Conservation (phyloP, 2,329 filamentous ascomycete species). For the Gliomastix tumulicola region DNA sequence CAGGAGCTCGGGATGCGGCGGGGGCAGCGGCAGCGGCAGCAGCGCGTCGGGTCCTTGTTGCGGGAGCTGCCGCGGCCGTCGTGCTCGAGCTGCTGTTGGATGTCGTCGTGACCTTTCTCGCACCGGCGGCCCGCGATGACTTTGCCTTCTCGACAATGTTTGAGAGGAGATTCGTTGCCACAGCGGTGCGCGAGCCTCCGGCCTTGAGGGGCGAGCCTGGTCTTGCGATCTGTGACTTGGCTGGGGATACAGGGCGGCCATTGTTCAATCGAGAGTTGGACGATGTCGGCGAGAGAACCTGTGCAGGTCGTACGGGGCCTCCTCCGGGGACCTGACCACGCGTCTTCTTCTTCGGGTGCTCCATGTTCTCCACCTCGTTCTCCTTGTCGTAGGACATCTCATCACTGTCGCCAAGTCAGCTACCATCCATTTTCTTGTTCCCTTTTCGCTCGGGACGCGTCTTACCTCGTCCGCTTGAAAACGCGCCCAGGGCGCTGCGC, state of each 20-base stretch:
- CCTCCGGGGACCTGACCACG: slow-evolving; percentile 36
- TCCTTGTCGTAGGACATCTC: slow-evolving; percentile 69
- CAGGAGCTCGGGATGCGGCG: slow-evolving; percentile 24
- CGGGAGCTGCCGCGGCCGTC: slow-evolving; percentile 19
- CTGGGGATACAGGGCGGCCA: slow-evolving; percentile 39
- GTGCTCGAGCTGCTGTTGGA: slow-evolving; percentile 37
- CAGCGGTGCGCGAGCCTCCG: slow-evolving; percentile 28
- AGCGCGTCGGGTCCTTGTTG: slow-evolving; percentile 22
- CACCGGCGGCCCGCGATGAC: slow-evolving; percentile 39
- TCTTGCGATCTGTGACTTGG: slow-evolving; percentile 50
- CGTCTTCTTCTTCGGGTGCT: slow-evolving; percentile 65
- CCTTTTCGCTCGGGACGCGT: too few relatives aligned
- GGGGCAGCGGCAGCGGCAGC: slow-evolving; percentile 27
- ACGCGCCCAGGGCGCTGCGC: slow-evolving; percentile 15
- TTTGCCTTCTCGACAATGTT: slow-evolving; percentile 57
- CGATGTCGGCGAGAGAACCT: slow-evolving; percentile 75
- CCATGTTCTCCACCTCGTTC: slow-evolving; percentile 52
- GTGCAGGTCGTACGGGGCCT: slow-evolving; percentile 32
- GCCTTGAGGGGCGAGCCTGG: slow-evolving; percentile 57
- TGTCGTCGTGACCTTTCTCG: slow-evolving; percentile 37
- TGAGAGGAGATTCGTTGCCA: slow-evolving; percentile 39
- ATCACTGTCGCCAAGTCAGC: too few relatives aligned
- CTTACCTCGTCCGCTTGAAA: slow-evolving; percentile 47
- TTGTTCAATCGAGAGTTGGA: slow-evolving; percentile 66
- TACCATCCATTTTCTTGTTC: too few relatives aligned